These are phyloP conservation scores for Xylaria venustula DNA, from an alignment of 495 filamentous ascomycete genomes.

Conservation along the genomic window DNA sequence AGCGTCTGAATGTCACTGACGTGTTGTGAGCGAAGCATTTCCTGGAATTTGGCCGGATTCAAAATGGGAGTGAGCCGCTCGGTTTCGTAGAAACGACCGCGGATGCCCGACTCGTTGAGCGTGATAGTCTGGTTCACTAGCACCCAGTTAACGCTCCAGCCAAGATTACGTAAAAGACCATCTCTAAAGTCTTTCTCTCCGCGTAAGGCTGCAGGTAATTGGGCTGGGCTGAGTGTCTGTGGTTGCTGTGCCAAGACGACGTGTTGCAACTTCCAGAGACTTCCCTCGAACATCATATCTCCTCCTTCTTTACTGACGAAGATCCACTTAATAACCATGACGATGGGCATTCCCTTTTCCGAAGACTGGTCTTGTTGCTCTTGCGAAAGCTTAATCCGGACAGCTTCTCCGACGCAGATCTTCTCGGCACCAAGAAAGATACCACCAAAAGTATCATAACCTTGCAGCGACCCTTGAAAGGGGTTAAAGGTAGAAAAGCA, in stretches of 20 bases:
- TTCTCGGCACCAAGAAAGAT: slow-evolving; percentile 48
- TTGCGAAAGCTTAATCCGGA: slow-evolving; percentile 27
- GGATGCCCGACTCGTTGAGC: slow-evolving; percentile 29
- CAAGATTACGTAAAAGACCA: slow-evolving; percentile 24
- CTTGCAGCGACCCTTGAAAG: not conserved
- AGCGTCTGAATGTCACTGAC: slow-evolving; percentile 34
- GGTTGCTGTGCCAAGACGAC: slow-evolving; percentile 11
- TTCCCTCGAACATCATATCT: slow-evolving; percentile 12
- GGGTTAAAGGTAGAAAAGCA: slow-evolving; percentile 41
- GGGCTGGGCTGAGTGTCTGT: slow-evolving; percentile 13
- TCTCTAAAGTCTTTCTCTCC: slow-evolving; percentile 37
- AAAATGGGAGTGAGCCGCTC: slow-evolving; percentile 35
- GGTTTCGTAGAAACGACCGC: slow-evolving; percentile 46
- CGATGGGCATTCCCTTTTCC: slow-evolving; percentile 17
- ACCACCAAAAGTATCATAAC: slow-evolving; percentile 27
- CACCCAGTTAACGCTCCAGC: slow-evolving; percentile 33
- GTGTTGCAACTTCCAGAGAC: slow-evolving; percentile 28
- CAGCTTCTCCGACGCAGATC: slow-evolving; percentile 36
- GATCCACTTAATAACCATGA: slow-evolving; percentile 35
- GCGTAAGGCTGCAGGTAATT: slow-evolving; percentile 31
- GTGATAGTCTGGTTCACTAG: slow-evolving; percentile 15
- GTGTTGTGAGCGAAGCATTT: slow-evolving; percentile 20
- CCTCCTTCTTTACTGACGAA: slow-evolving; percentile 19
- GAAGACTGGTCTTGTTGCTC: slow-evolving; percentile 1
- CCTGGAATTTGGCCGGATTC: slow-evolving; percentile 21